Evolutionary conservation across 2,329 filamentous ascomycete species (phyloP).

Genomic region (Xylaria sp.): DNA sequence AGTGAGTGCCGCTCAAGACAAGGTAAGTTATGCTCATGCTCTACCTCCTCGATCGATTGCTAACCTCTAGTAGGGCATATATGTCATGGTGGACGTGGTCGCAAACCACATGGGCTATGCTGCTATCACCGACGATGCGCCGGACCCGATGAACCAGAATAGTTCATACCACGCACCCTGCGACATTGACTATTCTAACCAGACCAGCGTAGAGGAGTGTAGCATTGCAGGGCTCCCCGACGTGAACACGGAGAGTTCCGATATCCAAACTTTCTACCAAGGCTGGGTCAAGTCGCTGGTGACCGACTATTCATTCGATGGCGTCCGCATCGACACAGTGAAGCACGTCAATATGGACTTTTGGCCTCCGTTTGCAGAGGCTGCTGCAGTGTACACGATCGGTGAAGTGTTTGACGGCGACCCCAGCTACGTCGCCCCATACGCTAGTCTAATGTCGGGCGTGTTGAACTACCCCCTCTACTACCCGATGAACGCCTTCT

Average conservation of each 20-base stretch:
- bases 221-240: conserved; percentile 71
- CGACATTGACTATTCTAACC: conserved; percentile 64
- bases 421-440: conserved; percentile 62
- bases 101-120: conserved; percentile 66
- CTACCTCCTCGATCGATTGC: neutral
- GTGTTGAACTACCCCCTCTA: conserved; percentile 68
- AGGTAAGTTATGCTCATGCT: conserved; percentile 50
- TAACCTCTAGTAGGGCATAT: conserved; percentile 36
- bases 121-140: conserved; percentile 59
- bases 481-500: conserved; percentile 52
- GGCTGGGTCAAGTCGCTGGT: conserved; percentile 70
- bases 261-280: conserved; percentile 63
- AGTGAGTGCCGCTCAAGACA: conserved; percentile 65
- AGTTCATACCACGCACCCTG: conserved; percentile 72
- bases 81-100: conserved; percentile 61
- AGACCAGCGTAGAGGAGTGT: conserved; percentile 62
- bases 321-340: conserved; percentile 70
- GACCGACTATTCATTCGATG: conserved; percentile 70
- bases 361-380: conserved; percentile 64
- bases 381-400: conserved; percentile 68
- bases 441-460: conserved; percentile 65
- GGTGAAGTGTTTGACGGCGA: conserved; percentile 70
- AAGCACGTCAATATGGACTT: conserved; percentile 71
- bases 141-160: conserved; percentile 60
- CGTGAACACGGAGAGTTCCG: conserved; percentile 63